phyloP scores from a whole-genome alignment of 306 rosid genomes.

The Styphnolobium japonicum region DNA sequence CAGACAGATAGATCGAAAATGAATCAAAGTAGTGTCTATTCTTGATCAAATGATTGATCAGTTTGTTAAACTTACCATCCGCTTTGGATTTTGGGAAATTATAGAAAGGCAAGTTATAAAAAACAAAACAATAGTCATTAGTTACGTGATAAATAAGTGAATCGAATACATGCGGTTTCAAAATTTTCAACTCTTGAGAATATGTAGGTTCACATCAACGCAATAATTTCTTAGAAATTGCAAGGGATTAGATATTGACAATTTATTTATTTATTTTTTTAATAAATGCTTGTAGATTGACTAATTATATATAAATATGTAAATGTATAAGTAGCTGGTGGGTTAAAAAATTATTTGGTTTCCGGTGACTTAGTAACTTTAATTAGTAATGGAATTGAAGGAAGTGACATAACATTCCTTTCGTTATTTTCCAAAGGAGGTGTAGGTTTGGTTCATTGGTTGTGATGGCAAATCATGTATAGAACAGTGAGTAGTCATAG shows the following conservation, averaged over 20 bases:
- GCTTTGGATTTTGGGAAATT: background rate
- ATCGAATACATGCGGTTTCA: background rate
- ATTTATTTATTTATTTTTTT: too few relatives aligned
- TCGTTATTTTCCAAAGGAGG: background rate
- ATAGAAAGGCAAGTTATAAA: background rate
- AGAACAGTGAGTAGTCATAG: background rate
- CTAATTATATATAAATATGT: too few relatives aligned
- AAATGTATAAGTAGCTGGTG: too few relatives aligned
- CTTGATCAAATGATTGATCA: slow-evolving; percentile 13
- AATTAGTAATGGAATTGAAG: background rate
- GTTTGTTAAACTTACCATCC: background rate
- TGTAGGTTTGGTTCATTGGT: background rate
- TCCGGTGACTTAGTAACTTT: background rate
- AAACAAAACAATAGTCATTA: background rate
- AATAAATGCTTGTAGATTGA: too few relatives aligned
- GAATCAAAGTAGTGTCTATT: slow-evolving; percentile 7
- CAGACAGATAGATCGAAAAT: background rate
- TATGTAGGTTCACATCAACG: too few relatives aligned
- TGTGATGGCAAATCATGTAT: background rate
- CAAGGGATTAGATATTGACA: too few relatives aligned
- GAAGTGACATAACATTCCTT: background rate
- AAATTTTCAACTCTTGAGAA: too few relatives aligned
- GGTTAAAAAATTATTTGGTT: too few relatives aligned
- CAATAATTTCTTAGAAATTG: too few relatives aligned
- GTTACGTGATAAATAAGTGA: background rate